Evolutionary conservation across 129 eudicot species (phyloP).

Genomic region (Sambucus nigra): DNA sequence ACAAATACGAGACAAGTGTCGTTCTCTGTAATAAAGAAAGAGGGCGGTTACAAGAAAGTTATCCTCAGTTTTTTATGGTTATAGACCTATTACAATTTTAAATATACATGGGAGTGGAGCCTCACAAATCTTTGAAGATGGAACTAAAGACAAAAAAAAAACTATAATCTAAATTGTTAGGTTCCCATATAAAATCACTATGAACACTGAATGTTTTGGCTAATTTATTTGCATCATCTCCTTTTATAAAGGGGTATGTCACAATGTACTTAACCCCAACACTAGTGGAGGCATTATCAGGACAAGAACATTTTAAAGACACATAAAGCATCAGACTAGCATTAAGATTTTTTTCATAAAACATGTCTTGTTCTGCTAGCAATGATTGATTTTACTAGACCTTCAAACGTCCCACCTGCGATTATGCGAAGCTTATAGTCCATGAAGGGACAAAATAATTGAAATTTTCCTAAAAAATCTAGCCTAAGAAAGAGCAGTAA

Average conservation of each 20-base stretch:
- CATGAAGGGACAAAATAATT: slow-evolving; percentile 18
- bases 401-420: slow-evolving; percentile 49
- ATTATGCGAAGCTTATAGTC: slow-evolving; percentile 22
- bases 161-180: slow-evolving; percentile 24
- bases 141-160: too few species aligned
- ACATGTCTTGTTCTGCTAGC: slow-evolving; percentile 29
- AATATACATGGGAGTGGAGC: too few species aligned
- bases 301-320: slow-evolving; percentile 72
- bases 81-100: too few species aligned
- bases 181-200: slow-evolving; percentile 28
- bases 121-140: too few species aligned
- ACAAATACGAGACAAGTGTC: too few species aligned
- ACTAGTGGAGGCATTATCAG: slow-evolving; percentile 22
- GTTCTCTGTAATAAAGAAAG: too few species aligned
- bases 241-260: slow-evolving; percentile 49
- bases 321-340: slow-evolving; percentile 36
- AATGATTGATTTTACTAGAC: slow-evolving; percentile 47
- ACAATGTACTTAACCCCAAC: slow-evolving; percentile 36
- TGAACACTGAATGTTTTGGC: slow-evolving; percentile 40
- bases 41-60: too few species aligned
- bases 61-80: too few species aligned
- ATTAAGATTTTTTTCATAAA: slow-evolving; percentile 12
- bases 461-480: slow-evolving; percentile 30
- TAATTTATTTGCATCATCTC: slow-evolving; percentile 28
- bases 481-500: slow-evolving; percentile 33